phyloP scores from a whole-genome alignment of 2,329 filamentous ascomycete species.

The Sporothrix protearum region DNA sequence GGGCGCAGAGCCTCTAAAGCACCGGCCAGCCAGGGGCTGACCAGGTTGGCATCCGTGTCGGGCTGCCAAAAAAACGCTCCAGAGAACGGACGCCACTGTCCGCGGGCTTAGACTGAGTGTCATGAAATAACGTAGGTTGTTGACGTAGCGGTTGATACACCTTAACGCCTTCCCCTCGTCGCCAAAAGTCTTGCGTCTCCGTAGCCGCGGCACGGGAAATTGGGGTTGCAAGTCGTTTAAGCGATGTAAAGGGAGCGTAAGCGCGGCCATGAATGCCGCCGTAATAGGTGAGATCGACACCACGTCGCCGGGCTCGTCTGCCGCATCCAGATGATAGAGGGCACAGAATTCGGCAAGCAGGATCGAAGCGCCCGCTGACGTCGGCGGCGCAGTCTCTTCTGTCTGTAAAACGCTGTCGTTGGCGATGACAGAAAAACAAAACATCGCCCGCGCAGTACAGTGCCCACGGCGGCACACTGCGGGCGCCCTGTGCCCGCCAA shows the following conservation, averaged over 20 bases:
- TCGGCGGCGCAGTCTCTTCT: constrained; percentile 1
- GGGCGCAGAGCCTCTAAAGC: constrained; percentile 30
- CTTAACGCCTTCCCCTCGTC: neutral
- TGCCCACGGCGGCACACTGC: constrained; percentile 3
- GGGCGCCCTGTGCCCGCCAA: constrained; percentile 1
- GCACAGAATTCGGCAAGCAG: constrained; percentile 18
- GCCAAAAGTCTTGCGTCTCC: neutral
- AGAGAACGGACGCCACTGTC: constrained; percentile 31
- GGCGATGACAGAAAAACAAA: neutral
- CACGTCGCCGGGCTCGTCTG: neutral
- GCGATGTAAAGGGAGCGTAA: constrained; percentile 17
- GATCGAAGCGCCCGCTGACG: neutral
- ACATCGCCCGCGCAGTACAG: constrained; percentile 9
- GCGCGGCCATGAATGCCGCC: constrained; percentile 17
- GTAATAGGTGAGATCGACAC: constrained; percentile 8
- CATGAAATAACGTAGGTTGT: constrained; percentile 33
- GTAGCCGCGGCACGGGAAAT: constrained; percentile 1
- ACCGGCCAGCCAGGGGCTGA: constrained; percentile 34
- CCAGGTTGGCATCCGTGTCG: constrained; percentile 33
- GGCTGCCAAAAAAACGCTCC: constrained; percentile 37
- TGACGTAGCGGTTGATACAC: constrained; percentile 16
- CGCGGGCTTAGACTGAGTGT: constrained; percentile 34
- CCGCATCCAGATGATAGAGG: neutral
- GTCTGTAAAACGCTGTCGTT: constrained; percentile 6
- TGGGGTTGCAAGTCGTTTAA: constrained; percentile 4